Base-by-base conservation (phyloP, 768 basidiomycete species). In the Candolleomyces eurysporus region DNA sequence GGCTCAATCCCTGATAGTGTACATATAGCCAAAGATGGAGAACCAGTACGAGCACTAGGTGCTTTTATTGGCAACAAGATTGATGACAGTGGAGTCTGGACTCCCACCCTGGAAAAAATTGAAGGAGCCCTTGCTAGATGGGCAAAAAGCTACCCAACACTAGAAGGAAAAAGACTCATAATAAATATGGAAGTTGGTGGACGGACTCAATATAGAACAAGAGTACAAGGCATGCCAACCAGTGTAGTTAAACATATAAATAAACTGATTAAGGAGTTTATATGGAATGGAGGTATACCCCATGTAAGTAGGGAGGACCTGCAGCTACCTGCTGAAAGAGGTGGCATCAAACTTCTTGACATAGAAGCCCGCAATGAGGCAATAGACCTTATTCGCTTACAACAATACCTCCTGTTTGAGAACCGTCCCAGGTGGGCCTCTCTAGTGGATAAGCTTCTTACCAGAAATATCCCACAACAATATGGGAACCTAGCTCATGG, bases 161-260 rank as follows among this genome's bases (percentile, higher is more conserved):
- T 68, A 6, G 62, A 68, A 51, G 67, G 64, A 13, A 32, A 54
- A 8, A 22, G 58, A 3, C 55, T 68, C 2, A 67, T 75, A 10
- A 39, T 70, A 9, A 63, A 66, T 19, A 67, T 69, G 63, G 56
- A 66, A 8, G 62, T 69, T 0, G 68, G 68, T 0, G 67, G 70
- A 0, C 63, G 63, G 39, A 66, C 74, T 1, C 69, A 72, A 53
- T 73, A 66, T 63, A 61, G 69, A 0, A 62, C 72, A 0, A 40
- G 58, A n/a, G 71, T 68, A 0, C 70, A 74, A 62, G 71, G 71
- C 3, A 70, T 73, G 67, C 74, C 72, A 0, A 59, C 56, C n/a
- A 17, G 42, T 0, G 66, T 73, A 0, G 68, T 67, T 48, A 54
- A 67, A 4, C 36, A 40, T 8, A 60, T 76, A 0, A 21, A 48